Conservation (phyloP, 768 basidiomycete species). For the Chiua virens region DNA sequence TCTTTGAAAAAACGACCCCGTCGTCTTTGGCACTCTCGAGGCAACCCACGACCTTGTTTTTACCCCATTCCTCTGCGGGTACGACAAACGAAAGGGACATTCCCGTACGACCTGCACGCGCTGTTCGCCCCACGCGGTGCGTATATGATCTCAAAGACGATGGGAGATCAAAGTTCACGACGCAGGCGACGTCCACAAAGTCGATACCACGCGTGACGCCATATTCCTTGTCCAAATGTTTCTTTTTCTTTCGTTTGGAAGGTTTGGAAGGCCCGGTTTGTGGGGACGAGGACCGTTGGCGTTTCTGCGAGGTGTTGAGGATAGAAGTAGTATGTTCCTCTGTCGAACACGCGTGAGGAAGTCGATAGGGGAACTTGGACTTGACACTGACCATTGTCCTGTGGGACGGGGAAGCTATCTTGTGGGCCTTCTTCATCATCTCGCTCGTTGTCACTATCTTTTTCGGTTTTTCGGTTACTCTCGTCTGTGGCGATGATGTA, state of each 20-base stretch:
- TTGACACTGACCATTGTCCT: slow-evolving; percentile 32
- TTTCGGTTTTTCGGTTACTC: slow-evolving; percentile 54
- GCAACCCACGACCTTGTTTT: slow-evolving; percentile 69
- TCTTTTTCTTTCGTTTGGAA: slow-evolving; percentile 53
- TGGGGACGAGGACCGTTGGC: slow-evolving; percentile 53
- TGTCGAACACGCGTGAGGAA: slow-evolving; percentile 30
- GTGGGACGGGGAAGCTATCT: neutral
- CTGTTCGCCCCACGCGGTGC: slow-evolving; percentile 94
- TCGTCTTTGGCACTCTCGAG: slow-evolving; percentile 72
- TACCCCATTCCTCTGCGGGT: slow-evolving; percentile 63
- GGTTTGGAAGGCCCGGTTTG: slow-evolving; percentile 38
- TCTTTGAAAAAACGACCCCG: slow-evolving; percentile 61
- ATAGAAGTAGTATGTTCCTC: slow-evolving; percentile 41
- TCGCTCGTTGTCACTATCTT: slow-evolving; percentile 49
- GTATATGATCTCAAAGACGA: slow-evolving; percentile 84
- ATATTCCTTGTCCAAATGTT: slow-evolving; percentile 70
- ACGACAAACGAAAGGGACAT: slow-evolving; percentile 91
- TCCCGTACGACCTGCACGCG: slow-evolving; percentile 91
- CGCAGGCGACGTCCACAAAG: slow-evolving; percentile 95
- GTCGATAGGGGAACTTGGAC: slow-evolving; percentile 15
- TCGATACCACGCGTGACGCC: slow-evolving; percentile 96
- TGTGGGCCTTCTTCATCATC: slow-evolving; percentile 32
- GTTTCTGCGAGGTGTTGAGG: slow-evolving; percentile 43
- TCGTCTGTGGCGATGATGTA: slow-evolving; percentile 99
- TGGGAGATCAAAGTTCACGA: slow-evolving; percentile 98